A percentile compares a stretch with the other conserved stretches of the same genome.
Conservation (phyloP, 2,329 filamentous ascomycete species). For the Penicillium sp. region DNA sequence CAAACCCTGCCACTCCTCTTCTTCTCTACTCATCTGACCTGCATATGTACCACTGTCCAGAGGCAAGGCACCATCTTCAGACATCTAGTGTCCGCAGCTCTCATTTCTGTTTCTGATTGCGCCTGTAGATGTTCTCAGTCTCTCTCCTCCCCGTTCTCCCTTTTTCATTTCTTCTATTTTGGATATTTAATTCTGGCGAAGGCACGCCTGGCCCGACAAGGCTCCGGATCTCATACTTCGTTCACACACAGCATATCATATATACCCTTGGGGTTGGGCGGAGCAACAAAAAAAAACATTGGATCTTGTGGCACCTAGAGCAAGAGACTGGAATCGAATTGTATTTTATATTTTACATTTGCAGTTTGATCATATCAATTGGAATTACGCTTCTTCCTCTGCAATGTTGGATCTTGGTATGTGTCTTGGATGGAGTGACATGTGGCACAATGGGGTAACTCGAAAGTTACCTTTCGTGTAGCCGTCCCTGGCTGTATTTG, state of each 20-base stretch:
- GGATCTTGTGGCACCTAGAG: constrained; percentile 23
- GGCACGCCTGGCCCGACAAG: neutral
- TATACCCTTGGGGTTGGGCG: constrained; percentile 30
- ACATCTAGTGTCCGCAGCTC: constrained; percentile 7
- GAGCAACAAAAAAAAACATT: constrained; percentile 21
- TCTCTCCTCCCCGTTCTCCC: constrained; percentile 4
- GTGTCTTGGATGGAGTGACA: neutral
- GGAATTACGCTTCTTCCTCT: constrained; percentile 8
- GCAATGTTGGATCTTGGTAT: neutral
- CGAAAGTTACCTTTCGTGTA: neutral
- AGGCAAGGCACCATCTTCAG: constrained; percentile 7
- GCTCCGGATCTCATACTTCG: constrained; percentile 5
- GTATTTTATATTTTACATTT: constrained; percentile 24
- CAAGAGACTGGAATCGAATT: constrained; percentile 23
- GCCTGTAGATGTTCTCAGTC: constrained; percentile 20
- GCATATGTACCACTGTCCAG: constrained; percentile 15
- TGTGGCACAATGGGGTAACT: neutral
- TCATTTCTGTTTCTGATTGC: constrained; percentile 4
- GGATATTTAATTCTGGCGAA: constrained; percentile 13
- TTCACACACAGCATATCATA: constrained; percentile 19
- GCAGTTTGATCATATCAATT: constrained; percentile 10
- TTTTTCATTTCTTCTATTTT: constrained; percentile 1
- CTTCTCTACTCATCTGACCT: constrained; percentile 10
- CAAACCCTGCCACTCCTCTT: neutral
- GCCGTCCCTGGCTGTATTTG: neutral